These are phyloP conservation scores for Plantago coronopus DNA, from an alignment of 305 asterid genomes.

Conservation along the genomic window DNA sequence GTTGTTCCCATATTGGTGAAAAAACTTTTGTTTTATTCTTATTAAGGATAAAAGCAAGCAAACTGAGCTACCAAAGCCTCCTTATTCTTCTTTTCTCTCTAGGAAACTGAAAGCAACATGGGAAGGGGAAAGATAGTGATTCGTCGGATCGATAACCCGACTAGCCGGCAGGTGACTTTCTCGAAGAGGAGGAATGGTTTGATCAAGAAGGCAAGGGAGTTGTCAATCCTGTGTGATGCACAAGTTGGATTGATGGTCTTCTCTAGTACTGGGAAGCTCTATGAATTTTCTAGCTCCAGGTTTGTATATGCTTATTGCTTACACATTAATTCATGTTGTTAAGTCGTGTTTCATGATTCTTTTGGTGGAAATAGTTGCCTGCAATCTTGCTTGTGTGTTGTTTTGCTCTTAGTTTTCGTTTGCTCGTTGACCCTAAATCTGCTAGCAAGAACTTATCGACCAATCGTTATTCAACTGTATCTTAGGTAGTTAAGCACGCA, in stretches of 20 bases:
- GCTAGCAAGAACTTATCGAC: too few relatives aligned
- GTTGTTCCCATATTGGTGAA: too few relatives aligned
- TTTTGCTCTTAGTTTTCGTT: background rate
- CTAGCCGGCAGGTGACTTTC: constrained; percentile 10
- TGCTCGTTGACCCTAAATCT: too few relatives aligned
- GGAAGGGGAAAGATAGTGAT: constrained; percentile 10
- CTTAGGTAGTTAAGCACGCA: too few relatives aligned
- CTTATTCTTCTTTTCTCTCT: background rate
- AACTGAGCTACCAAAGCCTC: too few relatives aligned
- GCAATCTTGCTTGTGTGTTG: background rate
- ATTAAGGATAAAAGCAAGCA: too few relatives aligned
- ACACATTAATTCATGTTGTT: too few relatives aligned
- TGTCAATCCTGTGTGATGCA: constrained; percentile 6
- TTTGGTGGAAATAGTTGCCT: background rate
- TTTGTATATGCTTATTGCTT: background rate
- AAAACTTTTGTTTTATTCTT: too few relatives aligned
- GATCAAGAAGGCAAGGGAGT: constrained; percentile 10
- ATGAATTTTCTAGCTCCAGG: constrained; percentile 11
- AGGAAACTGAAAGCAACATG: background rate
- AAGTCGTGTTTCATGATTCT: background rate
- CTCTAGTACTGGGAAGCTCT: constrained; percentile 12
- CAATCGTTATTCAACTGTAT: too few relatives aligned
- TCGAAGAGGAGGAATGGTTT: constrained; percentile 4
- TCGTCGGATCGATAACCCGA: constrained; percentile 9
- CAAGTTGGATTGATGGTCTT: constrained; percentile 10